Base-by-base conservation (phyloP, 129 eudicot species). In the Lonicera japonica region DNA sequence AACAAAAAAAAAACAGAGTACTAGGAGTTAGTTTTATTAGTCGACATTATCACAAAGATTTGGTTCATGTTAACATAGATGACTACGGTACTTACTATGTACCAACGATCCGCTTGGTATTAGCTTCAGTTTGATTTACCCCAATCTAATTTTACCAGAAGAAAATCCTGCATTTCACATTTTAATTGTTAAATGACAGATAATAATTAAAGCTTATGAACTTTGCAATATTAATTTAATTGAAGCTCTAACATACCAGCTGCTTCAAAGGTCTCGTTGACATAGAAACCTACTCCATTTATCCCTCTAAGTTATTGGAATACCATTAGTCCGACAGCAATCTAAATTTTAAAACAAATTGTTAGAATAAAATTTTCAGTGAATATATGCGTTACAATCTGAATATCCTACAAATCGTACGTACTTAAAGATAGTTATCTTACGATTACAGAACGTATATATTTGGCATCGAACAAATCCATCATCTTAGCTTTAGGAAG, bases 221-320 rank as follows among this genome's bases (percentile, higher is more conserved):
- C 11, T 11, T 43, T 15, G 25, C 53, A 21, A 19, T 64, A 24
- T 21, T 8, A 45, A n/a, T n/a, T n/a, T 21, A 18, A 39, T 36
- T 41, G 10, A 19, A 22, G 24, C 17, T 29, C 8, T 21, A 25
- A 52, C 38, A 18, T 82, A 87, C 95, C 94, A 19, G 97, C 97
- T 1, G 88, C 80, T 56, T 64, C 83, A 70, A 90, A 90, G 29
- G 85, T 90, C 71, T 86, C 68, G 25, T 83, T 84, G 21, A 81
- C 81, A 65, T 90, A 90, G 70, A 90, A 90, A 68, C 95, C 92
- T 21, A 90, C 75, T 40, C 92, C 97, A 55, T 90, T 90, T 73
- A 85, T 82, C 50, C 96, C 96, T 77, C 84, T 87, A 55, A 85
- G 68, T 76, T 89, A 95, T 71, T 89, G 96, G 72, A 83, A 90